Evolutionary conservation across 495 filamentous ascomycete genomes (phyloP).

Genomic region (Stereocaulon alpinum): DNA sequence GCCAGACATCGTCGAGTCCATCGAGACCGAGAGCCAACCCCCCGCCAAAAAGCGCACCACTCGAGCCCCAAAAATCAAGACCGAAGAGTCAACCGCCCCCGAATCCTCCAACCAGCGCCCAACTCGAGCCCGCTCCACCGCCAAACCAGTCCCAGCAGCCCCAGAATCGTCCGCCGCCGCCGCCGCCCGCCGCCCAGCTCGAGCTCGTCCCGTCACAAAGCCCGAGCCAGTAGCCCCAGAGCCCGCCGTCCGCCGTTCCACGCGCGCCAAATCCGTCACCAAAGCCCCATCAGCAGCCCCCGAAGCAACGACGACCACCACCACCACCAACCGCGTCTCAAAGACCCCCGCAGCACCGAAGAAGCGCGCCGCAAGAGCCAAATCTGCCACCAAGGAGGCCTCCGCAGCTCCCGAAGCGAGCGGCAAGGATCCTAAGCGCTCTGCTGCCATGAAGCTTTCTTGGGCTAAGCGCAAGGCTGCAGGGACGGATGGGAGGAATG

Average conservation of each 20-base stretch:
- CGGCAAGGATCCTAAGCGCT: constrained; percentile 40
- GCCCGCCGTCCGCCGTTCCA: too few relatives aligned
- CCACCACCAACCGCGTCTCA: too few relatives aligned
- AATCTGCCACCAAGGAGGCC: constrained; percentile 6
- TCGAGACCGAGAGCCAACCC: too few relatives aligned
- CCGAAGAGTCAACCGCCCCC: background rate
- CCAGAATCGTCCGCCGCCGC: background rate
- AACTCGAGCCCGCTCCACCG: background rate
- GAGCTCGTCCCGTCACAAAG: too few relatives aligned
- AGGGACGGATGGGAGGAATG: constrained; percentile 11
- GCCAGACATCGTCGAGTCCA: background rate
- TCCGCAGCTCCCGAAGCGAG: constrained; percentile 38
- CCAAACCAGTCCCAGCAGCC: background rate
- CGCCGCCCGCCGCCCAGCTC: too few relatives aligned
- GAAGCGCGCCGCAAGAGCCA: background rate
- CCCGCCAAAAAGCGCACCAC: too few relatives aligned
- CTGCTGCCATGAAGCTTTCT: constrained; percentile 31
- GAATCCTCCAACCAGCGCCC: background rate
- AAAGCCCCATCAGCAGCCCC: too few relatives aligned
- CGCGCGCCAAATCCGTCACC: too few relatives aligned
- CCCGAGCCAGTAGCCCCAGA: too few relatives aligned
- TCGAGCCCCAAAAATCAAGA: background rate
- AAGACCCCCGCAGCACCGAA: too few relatives aligned
- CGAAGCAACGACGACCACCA: too few relatives aligned
- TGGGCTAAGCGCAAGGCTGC: constrained; percentile 8